Evolutionary conservation across 257 asterid genomes (phyloP), one percentile per base, ranked within the genome.

Genomic region (Linaria vulgaris): DNA sequence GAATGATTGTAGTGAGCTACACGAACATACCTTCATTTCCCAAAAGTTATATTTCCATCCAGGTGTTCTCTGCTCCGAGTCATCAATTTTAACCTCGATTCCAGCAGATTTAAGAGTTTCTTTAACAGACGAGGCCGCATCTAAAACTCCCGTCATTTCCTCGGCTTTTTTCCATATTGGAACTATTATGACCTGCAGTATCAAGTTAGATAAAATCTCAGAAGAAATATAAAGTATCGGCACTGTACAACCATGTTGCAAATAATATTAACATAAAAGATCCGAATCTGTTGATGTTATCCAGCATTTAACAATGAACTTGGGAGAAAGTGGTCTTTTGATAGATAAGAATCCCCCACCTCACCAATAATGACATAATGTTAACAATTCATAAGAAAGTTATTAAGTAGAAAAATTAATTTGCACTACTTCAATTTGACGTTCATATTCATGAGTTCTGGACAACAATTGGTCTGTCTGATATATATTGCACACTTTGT

Each of bases 61-160:
- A 39, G 99, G 99, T n/a, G 96, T 94, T 76, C 87, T 87, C 87
- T 94, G 97, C 78, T 94, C 99, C 13, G 99, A 78, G 70, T 85
- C 96, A 45, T 94, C 97, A 70, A 88, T 34, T 74, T 88, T 88
- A 46, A 90, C 91, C 80, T 70, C 90, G 64, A 94, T 66, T 60
- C 97, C 95, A 5, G 95, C 89, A 66, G 92, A 79, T 65, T 77
- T 85, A 66, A 94, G 83, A 65, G 76, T 67, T 72, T 74, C 82
- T 74, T 86, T 94, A 63, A 86, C 91, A 54, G 95, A 80, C 27
- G 81, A 75, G 58, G 95, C 83, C 60, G 95, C 90, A 63, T 71
- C 75, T 63, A 90, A 78, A 60, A 94, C 95, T 50, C 79, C 95
- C 5, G 73, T 66, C 78, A 68, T 88, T 70, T 90, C 96, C 49